These are phyloP conservation scores for Apiospora phragmitis DNA, from an alignment of 2,329 filamentous ascomycete species.

Conservation along the genomic window DNA sequence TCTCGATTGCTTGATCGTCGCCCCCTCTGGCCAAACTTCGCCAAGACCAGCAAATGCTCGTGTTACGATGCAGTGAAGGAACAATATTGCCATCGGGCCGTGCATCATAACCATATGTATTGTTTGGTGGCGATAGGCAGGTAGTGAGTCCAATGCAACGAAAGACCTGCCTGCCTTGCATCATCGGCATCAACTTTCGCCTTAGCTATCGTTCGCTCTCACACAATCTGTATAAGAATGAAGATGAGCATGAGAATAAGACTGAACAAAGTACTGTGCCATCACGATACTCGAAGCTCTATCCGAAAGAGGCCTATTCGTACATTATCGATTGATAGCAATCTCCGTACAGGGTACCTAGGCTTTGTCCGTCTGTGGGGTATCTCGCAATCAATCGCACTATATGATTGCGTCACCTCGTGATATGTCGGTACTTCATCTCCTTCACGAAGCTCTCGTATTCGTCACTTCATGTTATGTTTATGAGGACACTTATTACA, in stretches of 20 bases:
- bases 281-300: neutral
- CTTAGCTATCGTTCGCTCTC: neutral
- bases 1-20: slow-evolving; percentile 5
- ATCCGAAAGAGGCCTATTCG: neutral
- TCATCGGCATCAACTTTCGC: neutral
- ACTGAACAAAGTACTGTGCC: neutral
- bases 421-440: slow-evolving; percentile 5
- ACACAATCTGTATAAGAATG: neutral
- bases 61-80: slow-evolving; percentile 11
- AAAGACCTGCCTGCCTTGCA: neutral
- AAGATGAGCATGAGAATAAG: neutral
- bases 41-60: slow-evolving; percentile 11
- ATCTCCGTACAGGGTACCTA: neutral
- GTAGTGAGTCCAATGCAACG: neutral
- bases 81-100: slow-evolving; percentile 4
- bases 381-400: neutral
- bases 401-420: slow-evolving; percentile 3
- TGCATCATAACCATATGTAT: neutral
- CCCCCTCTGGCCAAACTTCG: neutral
- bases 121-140: neutral
- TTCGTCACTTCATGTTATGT: neutral
- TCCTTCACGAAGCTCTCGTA: neutral
- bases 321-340: neutral
- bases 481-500: neutral
- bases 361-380: neutral